Conservation (phyloP, 2,329 filamentous ascomycete genomes). For the Colletotrichum gigasporum region DNA sequence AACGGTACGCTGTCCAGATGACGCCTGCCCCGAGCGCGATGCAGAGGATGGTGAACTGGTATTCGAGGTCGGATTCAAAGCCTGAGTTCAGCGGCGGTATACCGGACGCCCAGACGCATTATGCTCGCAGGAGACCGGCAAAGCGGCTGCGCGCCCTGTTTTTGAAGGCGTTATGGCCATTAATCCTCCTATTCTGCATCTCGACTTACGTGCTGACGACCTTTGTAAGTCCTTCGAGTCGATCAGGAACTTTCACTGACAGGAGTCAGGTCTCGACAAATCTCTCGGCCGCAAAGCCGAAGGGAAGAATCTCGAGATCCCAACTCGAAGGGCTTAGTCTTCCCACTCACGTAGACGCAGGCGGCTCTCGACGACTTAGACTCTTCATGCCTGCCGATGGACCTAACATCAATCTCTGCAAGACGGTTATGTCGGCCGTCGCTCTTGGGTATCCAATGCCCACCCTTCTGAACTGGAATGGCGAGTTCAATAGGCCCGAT, state of each 20-base stretch:
- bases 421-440: conserved; percentile 48
- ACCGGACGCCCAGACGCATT: neutral
- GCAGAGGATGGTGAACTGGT: neutral
- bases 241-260: neutral
- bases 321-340: neutral
- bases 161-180: neutral
- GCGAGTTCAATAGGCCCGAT: conserved; percentile 46
- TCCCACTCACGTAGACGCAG: neutral
- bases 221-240: neutral
- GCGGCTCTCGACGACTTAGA: conserved; percentile 39
- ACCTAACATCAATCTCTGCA: conserved; percentile 48
- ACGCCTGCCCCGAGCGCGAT: neutral
- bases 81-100: neutral
- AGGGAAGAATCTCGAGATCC: neutral
- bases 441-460: conserved; percentile 49
- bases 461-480: conserved; percentile 47
- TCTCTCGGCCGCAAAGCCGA: neutral
- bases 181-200: neutral
- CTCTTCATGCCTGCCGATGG: conserved; percentile 50
- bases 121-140: neutral
- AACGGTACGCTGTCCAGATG: too few species aligned
- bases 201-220: neutral
- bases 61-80: neutral
- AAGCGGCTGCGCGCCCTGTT: neutral
- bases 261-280: neutral